Percentiles rank a stretch among this genome's conserved stretches.
Evolutionary conservation across 768 basidiomycete genomes (phyloP).

Genomic region (Lactarius quietus): DNA sequence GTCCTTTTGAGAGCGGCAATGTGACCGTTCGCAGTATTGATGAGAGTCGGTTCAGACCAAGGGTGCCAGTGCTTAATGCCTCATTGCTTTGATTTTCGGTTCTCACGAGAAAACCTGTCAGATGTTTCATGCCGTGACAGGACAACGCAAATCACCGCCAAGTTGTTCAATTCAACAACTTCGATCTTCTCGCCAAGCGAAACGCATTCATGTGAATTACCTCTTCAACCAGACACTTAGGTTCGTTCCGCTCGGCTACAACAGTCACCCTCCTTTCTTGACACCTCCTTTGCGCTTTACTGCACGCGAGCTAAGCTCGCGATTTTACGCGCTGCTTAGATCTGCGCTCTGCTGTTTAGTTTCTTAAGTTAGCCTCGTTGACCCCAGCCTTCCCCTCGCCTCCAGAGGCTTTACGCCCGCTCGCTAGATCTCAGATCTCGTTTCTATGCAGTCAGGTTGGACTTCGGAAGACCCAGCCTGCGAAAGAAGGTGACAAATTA

Average conservation of each 20-base stretch:
- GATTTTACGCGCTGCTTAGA: neutral
- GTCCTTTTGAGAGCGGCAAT: neutral
- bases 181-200: neutral
- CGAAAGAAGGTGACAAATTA: constrained; percentile 5
- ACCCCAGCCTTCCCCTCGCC: constrained; percentile 1
- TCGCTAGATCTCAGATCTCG: constrained; percentile 16
- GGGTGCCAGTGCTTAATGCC: neutral
- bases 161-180: neutral
- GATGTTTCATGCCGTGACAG: neutral
- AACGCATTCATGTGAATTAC: constrained; percentile 1
- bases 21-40: neutral
- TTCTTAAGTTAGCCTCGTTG: constrained; percentile 8
- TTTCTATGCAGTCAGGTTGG: neutral
- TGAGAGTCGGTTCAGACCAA: neutral
- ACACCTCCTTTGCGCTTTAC: neutral
- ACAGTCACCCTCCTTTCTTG: neutral
- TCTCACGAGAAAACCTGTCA: neutral
- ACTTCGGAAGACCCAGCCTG: constrained; percentile 9
- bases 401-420: neutral
- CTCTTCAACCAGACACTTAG: constrained; percentile 2
- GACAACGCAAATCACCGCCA: neutral
- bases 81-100: neutral
- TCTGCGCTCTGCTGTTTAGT: neutral
- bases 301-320: neutral
- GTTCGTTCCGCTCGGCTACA: neutral